Evolutionary conservation across 306 rosid species (phyloP).

Genomic region (Castanea sativa): DNA sequence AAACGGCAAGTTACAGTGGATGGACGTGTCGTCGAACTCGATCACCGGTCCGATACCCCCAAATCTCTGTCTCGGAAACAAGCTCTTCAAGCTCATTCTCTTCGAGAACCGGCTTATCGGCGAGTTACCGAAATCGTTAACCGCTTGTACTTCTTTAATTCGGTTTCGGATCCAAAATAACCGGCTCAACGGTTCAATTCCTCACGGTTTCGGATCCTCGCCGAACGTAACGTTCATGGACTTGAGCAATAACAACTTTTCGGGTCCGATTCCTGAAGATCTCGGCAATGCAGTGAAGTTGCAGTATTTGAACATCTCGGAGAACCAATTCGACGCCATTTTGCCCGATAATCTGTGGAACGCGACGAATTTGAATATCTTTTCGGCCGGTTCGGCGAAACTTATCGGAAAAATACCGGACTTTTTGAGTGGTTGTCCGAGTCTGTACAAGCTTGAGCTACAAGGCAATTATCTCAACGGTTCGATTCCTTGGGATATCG

Average conservation of each 20-base stretch:
- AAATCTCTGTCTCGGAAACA: slow-evolving; percentile 58
- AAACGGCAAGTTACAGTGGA: slow-evolving; percentile 39
- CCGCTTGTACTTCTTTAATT: slow-evolving; percentile 51
- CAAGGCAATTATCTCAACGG: slow-evolving; percentile 59
- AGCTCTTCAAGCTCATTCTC: slow-evolving; percentile 55
- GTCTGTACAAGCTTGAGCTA: slow-evolving; percentile 62
- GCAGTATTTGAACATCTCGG: slow-evolving; percentile 66
- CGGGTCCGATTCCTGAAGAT: slow-evolving; percentile 60
- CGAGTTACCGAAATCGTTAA: slow-evolving; percentile 45
- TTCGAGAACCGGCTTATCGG: slow-evolving; percentile 49
- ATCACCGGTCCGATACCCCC: slow-evolving; percentile 77
- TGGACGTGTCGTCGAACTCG: slow-evolving; percentile 77
- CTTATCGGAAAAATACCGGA: slow-evolving; percentile 70
- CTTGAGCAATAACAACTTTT: slow-evolving; percentile 67
- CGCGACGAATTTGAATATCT: slow-evolving; percentile 51
- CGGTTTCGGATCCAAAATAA: slow-evolving; percentile 78
- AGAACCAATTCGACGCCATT: slow-evolving; percentile 42
- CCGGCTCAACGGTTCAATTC: slow-evolving; percentile 62
- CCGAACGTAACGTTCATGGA: slow-evolving; percentile 66
- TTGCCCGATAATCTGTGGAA: slow-evolving; percentile 71
- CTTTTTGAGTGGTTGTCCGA: slow-evolving; percentile 53
- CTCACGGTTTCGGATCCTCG: slow-evolving; percentile 51
- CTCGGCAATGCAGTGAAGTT: slow-evolving; percentile 59
- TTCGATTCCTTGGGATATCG: slow-evolving; percentile 77
- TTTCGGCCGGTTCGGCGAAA: slow-evolving; percentile 62